phyloP scores from a whole-genome alignment of 2,329 filamentous ascomycete genomes.

The Pseudopyricularia javanii region DNA sequence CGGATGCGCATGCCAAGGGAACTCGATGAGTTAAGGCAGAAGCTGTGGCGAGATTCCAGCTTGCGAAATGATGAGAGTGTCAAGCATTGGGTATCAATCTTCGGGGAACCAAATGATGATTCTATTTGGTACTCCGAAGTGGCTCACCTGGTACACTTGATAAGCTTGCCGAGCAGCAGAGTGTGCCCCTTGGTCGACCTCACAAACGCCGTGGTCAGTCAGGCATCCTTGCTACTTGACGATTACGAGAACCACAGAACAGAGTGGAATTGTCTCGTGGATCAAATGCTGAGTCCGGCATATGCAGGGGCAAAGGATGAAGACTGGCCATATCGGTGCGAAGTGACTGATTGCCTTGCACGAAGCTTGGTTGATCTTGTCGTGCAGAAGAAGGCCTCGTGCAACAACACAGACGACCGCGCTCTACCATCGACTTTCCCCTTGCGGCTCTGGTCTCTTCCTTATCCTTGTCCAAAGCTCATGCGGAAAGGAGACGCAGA shows the following conservation, averaged over 20 bases:
- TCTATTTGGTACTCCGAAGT: not conserved
- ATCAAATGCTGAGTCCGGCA: not conserved
- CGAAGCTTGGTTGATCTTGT: not conserved
- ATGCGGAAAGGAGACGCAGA: not conserved
- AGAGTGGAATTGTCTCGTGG: not conserved
- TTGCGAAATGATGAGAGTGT: not conserved
- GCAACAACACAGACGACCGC: not conserved
- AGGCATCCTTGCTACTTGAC: not conserved
- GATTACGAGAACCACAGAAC: not conserved
- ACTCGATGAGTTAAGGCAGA: not conserved
- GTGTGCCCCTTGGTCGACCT: not conserved
- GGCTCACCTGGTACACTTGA: not conserved
- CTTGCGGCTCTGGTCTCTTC: not conserved
- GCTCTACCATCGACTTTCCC: not conserved
- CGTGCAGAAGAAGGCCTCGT: not conserved
- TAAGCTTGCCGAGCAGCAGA: not conserved
- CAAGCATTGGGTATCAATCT: not conserved
- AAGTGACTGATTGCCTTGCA: not conserved
- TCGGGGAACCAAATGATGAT: not conserved
- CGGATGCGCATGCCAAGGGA: not conserved
- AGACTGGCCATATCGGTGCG: not conserved
- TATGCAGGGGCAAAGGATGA: not conserved
- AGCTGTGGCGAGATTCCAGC: not conserved
- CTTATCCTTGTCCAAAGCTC: not conserved
- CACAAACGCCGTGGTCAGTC: not conserved